Conservation (phyloP, 2,329 filamentous ascomycete genomes). For the Fonsecaea pedrosoi region DNA sequence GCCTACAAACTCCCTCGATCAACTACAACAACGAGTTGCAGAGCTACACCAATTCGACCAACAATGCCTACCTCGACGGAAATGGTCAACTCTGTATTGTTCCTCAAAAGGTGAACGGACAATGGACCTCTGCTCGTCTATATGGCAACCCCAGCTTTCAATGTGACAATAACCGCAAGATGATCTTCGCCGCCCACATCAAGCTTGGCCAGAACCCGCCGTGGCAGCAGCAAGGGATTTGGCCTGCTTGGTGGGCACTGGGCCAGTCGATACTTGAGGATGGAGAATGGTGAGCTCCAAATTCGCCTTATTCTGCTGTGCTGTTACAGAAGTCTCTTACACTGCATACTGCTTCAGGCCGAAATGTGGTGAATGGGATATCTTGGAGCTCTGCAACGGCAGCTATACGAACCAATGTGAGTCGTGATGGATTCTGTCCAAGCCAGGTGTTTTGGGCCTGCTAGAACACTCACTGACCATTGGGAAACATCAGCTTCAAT, state of each 20-base stretch:
- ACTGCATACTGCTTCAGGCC: not conserved
- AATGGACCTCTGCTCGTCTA: conserved; percentile 7
- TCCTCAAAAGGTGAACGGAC: not conserved
- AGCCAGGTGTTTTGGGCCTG: not conserved
- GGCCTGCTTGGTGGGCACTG: conserved; percentile 9
- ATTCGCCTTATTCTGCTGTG: not conserved
- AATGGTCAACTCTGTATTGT: not conserved
- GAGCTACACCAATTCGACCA: conserved; percentile 3
- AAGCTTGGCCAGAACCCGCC: conserved; percentile 6
- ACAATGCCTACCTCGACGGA: conserved; percentile 1
- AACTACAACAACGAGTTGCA: not conserved
- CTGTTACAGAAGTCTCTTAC: not conserved
- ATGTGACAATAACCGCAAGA: conserved; percentile 8
- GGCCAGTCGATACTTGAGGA: not conserved
- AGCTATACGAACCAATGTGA: not conserved
- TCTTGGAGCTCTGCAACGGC: conserved; percentile 5
- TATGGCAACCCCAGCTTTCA: not conserved
- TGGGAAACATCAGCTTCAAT: not conserved
- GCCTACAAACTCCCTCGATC: not conserved
- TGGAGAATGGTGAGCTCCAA: not conserved
- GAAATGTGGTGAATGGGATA: conserved; percentile 6
- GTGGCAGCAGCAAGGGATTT: conserved; percentile 7
- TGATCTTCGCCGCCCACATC: conserved; percentile 8
- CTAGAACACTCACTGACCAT: not conserved
- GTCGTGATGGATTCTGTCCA: not conserved